Conservation (phyloP, 805 yeast genomes). For the Candida insectalens region DNA sequence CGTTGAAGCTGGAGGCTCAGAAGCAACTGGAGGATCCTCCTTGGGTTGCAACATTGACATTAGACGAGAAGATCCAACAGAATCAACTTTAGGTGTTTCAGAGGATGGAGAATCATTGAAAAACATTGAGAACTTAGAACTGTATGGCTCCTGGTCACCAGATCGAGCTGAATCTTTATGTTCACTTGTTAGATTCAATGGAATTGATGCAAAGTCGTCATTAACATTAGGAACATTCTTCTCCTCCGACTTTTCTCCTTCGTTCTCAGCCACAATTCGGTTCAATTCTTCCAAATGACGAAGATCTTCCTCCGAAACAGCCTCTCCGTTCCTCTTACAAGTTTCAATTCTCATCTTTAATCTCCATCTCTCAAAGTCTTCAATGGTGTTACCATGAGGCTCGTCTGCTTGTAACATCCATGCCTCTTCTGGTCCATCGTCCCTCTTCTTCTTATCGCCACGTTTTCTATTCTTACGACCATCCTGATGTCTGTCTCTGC, state of each 20-base stretch:
- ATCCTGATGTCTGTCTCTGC: conserved; percentile 1
- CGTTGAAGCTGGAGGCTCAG: background rate
- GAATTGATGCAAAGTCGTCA: conserved; percentile 7
- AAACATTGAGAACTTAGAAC: conserved; percentile 18
- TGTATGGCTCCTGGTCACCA: conserved; percentile 1
- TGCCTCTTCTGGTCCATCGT: conserved; percentile 23
- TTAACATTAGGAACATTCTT: conserved; percentile 4
- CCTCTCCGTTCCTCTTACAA: conserved; percentile 35
- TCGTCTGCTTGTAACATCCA: conserved; percentile 30
- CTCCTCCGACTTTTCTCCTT: background rate
- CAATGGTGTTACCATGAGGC: conserved; percentile 39
- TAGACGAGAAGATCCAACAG: conserved; percentile 12
- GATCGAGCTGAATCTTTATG: background rate
- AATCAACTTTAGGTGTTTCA: conserved; percentile 26
- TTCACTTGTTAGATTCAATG: conserved; percentile 1
- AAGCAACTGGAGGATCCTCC: background rate
- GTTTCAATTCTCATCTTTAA: conserved; percentile 42
- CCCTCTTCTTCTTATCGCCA: conserved; percentile 4
- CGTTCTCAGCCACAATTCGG: background rate
- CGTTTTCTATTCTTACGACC: conserved; percentile 6
- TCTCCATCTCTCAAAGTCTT: conserved; percentile 55
- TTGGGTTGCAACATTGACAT: conserved; percentile 8
- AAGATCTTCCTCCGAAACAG: conserved; percentile 14
- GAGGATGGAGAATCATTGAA: conserved; percentile 13
- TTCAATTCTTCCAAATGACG: conserved; percentile 1